Base-by-base conservation (phyloP, 2,329 filamentous ascomycete species). In the Davidsoniella neocaledoniae region DNA sequence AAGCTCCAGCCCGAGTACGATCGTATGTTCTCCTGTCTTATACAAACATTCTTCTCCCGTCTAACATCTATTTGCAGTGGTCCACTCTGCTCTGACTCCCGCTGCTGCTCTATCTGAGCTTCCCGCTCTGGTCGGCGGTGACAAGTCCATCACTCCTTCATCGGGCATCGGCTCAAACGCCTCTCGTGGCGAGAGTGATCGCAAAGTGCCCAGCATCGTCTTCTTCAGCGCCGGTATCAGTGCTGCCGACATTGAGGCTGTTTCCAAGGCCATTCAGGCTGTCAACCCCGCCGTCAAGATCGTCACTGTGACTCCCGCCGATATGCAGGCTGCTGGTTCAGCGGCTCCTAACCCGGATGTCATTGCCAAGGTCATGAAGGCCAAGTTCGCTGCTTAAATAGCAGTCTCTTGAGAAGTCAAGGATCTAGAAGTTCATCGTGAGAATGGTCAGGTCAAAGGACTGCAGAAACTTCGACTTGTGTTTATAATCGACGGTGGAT, bases 1-100 rank as follows among this genome's bases (percentile, higher is more conserved):
- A 39, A 43, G 7, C 48, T 55, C 21, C 19, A 43, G 19, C 54
- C 54, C 19, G 49, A 55, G 19, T 55, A 52, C 23, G 51, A 53
- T 37, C 46, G 51, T 52, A 46, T 41, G 46, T 46, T 3, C 23
- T 26, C 19, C 37, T 43, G 5, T 38, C 9, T 10, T 4, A 19
- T 5, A 46, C 16, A 37, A 8, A 46, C 5, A 37, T 36, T 25
- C 25, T 23, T 36, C 29, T 17, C 21, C 17, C 9, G 10, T 10
- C 44, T 29, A 25, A 17, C 41, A n/a, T 17, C 14, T 21, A 14
- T 21, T 3, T 12, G 25, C 17, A 49, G 49, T 52, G n/a, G 37
- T 54, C 47, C 49, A 54, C 38, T 48, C 48, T 44, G 48, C 45
- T 21, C 17, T 48, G 16, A 41, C 38, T 26, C 17, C 39, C 43